These are phyloP conservation scores for Trichoderma sp. DNA, from an alignment of 2,329 filamentous ascomycete genomes.

Conservation along the genomic window DNA sequence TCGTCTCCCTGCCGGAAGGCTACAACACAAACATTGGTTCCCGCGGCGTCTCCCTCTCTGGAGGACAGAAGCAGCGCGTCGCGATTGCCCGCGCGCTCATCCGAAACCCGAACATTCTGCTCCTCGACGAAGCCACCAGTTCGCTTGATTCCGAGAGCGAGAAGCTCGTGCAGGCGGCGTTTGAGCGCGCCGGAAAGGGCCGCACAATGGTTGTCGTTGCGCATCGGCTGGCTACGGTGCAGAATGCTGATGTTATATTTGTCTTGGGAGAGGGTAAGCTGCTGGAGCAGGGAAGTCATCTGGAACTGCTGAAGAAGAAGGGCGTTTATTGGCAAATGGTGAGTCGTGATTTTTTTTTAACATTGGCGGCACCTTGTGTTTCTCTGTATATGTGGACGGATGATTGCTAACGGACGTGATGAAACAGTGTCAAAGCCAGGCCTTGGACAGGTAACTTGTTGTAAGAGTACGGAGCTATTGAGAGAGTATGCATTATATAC, in stretches of 20 bases:
- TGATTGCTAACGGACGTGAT: conserved; percentile 25
- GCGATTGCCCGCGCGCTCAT: conserved; percentile 68
- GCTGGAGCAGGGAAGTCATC: conserved; percentile 52
- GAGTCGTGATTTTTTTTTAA: conserved; percentile 26
- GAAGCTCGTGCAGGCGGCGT: conserved; percentile 61
- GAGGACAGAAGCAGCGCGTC: conserved; percentile 70
- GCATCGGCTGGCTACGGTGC: conserved; percentile 72
- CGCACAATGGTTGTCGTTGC: conserved; percentile 73
- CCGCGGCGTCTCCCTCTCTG: conserved; percentile 62
- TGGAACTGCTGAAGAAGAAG: conserved; percentile 48
- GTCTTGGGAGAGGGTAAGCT: conserved; percentile 65
- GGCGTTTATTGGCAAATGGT: conserved; percentile 60
- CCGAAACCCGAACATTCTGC: conserved; percentile 60
- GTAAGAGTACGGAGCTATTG: neutral
- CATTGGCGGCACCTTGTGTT: neutral
- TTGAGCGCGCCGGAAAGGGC: conserved; percentile 60
- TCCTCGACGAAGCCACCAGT: conserved; percentile 72
- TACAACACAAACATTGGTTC: conserved; percentile 67
- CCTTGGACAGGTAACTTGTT: conserved; percentile 46
- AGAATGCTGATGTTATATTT: conserved; percentile 76
- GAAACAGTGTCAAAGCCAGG: conserved; percentile 55
- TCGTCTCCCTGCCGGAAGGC: conserved; percentile 62
- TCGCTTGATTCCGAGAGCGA: conserved; percentile 63
- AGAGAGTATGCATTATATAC: neutral
- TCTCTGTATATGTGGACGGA: neutral